A percentile compares a stretch with the other conserved stretches of the same genome.
phyloP scores from a whole-genome alignment of 495 filamentous ascomycete species.

The Recurvomyces mirabilis region DNA sequence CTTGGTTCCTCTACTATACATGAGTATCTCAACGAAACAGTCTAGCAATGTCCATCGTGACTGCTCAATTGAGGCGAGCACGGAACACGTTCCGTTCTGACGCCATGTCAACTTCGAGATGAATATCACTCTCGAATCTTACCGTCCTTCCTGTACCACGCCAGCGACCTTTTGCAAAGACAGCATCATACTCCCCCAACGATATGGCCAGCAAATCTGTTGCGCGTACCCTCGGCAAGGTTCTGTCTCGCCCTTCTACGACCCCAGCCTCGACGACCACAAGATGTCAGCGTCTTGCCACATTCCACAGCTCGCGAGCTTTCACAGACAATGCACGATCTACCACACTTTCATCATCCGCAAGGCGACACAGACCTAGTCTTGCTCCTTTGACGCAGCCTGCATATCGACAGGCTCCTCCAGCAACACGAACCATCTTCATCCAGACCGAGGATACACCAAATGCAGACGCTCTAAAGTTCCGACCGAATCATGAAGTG shows the following conservation, averaged over 20 bases:
- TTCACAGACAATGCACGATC: conserved; percentile 13
- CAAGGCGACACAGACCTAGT: conserved; percentile 9
- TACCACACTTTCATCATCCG: conserved; percentile 9
- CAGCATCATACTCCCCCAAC: neutral
- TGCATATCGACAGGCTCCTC: neutral
- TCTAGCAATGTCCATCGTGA: too few species aligned
- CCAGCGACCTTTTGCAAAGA: too few species aligned
- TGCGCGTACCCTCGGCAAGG: conserved; percentile 12
- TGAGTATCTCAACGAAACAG: too few species aligned
- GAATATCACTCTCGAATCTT: too few species aligned
- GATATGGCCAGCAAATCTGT: conserved; percentile 19
- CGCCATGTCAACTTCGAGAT: too few species aligned
- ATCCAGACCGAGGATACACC: conserved; percentile 94
- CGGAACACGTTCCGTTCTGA: too few species aligned
- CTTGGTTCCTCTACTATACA: too few species aligned
- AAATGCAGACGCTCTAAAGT: conserved; percentile 87
- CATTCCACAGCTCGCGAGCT: neutral
- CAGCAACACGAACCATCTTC: conserved; percentile 62
- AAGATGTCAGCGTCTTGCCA: conserved; percentile 14
- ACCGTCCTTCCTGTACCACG: too few species aligned
- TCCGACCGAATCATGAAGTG: conserved; percentile 75
- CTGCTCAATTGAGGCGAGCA: too few species aligned
- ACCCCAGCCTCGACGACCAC: conserved; percentile 1
- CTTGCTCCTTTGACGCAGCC: conserved; percentile 4
- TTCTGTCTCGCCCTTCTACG: conserved; percentile 6